Conservation (phyloP, 192 early-diverging fungal genomes). For the Coemansia sp. region DNA sequence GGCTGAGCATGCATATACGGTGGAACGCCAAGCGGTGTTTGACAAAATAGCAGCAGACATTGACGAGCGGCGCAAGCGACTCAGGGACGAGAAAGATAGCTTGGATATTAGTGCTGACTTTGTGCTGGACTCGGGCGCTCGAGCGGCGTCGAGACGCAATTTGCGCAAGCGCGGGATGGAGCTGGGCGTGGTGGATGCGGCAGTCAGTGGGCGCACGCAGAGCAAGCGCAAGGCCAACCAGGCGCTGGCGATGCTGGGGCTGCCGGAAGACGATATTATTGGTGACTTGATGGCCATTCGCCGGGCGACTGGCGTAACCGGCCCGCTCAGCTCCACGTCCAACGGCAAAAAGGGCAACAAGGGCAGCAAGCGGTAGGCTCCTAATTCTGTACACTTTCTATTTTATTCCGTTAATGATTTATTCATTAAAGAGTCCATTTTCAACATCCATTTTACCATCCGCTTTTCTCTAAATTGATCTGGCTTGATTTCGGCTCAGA, state of each 20-base stretch:
- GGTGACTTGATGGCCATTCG: constrained; percentile 41
- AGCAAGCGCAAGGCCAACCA: constrained; percentile 50
- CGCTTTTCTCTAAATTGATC: too few species aligned
- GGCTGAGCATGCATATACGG: constrained; percentile 67
- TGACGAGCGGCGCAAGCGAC: constrained; percentile 71
- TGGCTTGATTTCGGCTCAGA: too few species aligned
- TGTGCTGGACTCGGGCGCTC: constrained; percentile 42
- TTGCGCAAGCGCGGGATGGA: constrained; percentile 59
- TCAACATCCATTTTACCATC: neutral
- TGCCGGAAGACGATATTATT: constrained; percentile 46
- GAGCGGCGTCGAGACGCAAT: constrained; percentile 55
- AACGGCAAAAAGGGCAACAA: constrained; percentile 47
- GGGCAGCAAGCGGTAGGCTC: constrained; percentile 31
- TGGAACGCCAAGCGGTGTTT: constrained; percentile 65
- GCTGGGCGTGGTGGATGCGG: constrained; percentile 24
- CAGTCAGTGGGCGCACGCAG: constrained; percentile 21
- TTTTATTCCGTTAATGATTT: neutral
- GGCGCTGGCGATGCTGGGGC: constrained; percentile 25
- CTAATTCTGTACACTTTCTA: neutral
- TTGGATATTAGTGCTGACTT: constrained; percentile 67
- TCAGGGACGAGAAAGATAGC: constrained; percentile 83
- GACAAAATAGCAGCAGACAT: constrained; percentile 74
- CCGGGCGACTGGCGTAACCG: constrained; percentile 45
- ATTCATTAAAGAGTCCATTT: neutral
- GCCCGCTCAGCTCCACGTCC: constrained; percentile 20